Evolutionary conservation across 805 yeast genomes (phyloP), one percentile per base, ranked within the genome.

Genomic region (Candida caryicola): DNA sequence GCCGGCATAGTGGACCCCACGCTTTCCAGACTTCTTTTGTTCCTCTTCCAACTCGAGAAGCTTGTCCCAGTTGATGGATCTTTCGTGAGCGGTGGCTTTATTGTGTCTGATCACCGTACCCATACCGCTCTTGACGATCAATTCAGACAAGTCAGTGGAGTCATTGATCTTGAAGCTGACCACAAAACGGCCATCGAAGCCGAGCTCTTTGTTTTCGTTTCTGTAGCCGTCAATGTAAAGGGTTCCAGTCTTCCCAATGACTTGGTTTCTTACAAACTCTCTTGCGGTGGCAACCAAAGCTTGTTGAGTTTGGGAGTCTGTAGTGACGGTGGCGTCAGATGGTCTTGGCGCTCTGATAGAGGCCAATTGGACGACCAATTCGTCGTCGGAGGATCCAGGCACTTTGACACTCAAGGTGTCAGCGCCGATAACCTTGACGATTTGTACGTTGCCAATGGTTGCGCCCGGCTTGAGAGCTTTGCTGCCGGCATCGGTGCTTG

Each of bases 81-180:
- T 73, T 52, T 81, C 86, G 28, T 72, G 71, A 9, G 72, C 63
- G 32, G 82, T 85, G 41, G 82, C 86, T 60, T 81, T 81, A 55
- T 82, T 79, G 62, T 85, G 95, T 55, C 78, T 79, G 41, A 85
- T 72, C 17, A 86, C 95, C n/a, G 82, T 65, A 12, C 90, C 95
- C 59, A 67, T 78, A 5, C 96, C 96, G 41, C 64, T 70, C 19
- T 70, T 59, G 14, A 87, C 83, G 36, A 87, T 57, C 23, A 66
- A 49, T 48, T 79, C 77, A 5, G 86, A 77, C 27, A 87, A 66
- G 53, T 85, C 85, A 31, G 64, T 62, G 26, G 76, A 77, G 36
- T 76, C 79, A 23, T 69, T 60, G 26, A 74, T 52, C 26, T 69
- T 65, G 39, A 85, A 55, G 25, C 82, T 74, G 10, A 83, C 90